Evolutionary conservation across 169 alveolate genomes (phyloP), one percentile per base, ranked within the genome.

Genomic region (Eimeria zaria): DNA sequence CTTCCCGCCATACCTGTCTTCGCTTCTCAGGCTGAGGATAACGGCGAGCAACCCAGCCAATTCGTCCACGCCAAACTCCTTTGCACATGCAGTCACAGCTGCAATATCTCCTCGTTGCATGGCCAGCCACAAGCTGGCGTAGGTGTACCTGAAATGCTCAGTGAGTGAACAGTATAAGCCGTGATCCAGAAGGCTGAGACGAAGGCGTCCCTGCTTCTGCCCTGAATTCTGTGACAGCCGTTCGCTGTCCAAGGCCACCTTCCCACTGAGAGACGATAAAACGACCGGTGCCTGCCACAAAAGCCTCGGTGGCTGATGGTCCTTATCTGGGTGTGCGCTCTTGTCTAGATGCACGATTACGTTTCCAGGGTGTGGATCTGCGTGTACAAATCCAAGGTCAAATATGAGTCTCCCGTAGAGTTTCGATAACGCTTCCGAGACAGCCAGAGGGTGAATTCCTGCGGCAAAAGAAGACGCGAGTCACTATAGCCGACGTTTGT

Each of bases 321-420:
- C 74, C 14, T 76, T 11, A 30, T 16, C 73, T 53, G 69, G 73
- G 30, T 18, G 53, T 2, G 58, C 20, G 58, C 53, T 24, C 73
- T 55, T 55, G 39, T 78, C 84, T 4, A 89, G 85, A 81, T 95
- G 88, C 14, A 98, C 98, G 41, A 97, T 97, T 30, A 98, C 95
- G 96, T 98, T 98, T 22, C 99, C 99, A 12, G 99, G 99, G 90
- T 98, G 99, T 3, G 99, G 99, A 78, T 98, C 99, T n/a, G 98
- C 99, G 93, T 98, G 99, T 76, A 98, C 98, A 88, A 97, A 97
- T 24, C 99, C 99, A 64, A 93, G 96, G 62, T 93, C 93, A 83
- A 97, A 97, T 36, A 97, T 97, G 36, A 96, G 83, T n/a, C 73
- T 27, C 62, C 76, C 95, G 76, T 78, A 96, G 41, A 96, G 97